Base-by-base conservation (phyloP, 352 stramenopile species). In the Globisporangium splendens region DNA sequence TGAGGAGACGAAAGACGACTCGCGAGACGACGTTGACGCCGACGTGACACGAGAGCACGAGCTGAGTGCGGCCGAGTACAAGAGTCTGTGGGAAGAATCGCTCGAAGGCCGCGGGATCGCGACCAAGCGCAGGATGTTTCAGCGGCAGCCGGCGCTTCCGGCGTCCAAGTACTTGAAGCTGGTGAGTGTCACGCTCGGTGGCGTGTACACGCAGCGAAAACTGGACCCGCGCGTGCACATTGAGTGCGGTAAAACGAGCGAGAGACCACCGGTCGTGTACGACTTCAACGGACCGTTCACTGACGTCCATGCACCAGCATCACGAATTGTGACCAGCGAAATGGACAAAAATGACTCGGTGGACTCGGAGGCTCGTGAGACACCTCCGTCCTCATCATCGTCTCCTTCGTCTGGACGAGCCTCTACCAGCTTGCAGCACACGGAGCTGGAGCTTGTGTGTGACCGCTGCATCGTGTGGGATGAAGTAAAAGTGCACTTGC, bases 401-500 rank as follows among this genome's bases (percentile, higher is more conserved):
- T n/a, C 35, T 42, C 6, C n/a, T 18, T 46, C 24, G 2, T 43
- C 12, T 12, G 35, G 20, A 21, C 38, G 35, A 6, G 21, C 22
- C 22, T 50, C 56, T 3, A 35, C 8, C 28, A 35, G 28, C n/a
- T 6, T 20, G 11, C 20, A 41, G 21, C 62, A 59, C 10, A 54
- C 73, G 24, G 68, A 78, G 44, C 50, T 86, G 46, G 70, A 84
- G 54, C 50, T 89, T 56, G 41, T 11, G 15, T 77, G 73, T 59
- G 72, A 76, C 6, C 75, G 63, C 17, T 59, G 76, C 53, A 51
- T 89, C 8, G 59, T 91, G 20, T 87, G 69, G 70, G 81, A 86
- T 59, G 81, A 91, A 65, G 69, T 86, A 17, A 77, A 74, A 49
- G 65, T 91, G 46, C 50, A 65, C 43, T 60, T 91, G 14, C 72